Conservation (phyloP, 108 stramenopile genomes). For the Nannochloropsis gaditana region DNA sequence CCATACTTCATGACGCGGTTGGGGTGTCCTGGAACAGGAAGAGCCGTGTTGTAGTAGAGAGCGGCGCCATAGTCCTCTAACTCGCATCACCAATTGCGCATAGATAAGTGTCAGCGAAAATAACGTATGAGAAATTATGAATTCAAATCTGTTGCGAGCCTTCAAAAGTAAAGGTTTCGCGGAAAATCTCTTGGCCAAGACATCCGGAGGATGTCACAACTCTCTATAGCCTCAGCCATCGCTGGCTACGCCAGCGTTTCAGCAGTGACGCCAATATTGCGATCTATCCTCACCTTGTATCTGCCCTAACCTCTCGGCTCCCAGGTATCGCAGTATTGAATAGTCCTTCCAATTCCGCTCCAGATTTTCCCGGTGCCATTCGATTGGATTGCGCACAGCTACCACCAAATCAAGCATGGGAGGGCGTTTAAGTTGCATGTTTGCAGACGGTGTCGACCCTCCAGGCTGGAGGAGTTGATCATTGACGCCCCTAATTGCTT, state of each 20-base stretch:
- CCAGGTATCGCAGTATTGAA: not conserved
- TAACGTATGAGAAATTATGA: not conserved
- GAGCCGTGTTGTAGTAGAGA: conserved; percentile 46
- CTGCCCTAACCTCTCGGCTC: not conserved
- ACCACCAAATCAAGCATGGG: conserved; percentile 57
- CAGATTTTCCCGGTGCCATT: conserved; percentile 53
- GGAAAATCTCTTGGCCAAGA: conserved; percentile 33
- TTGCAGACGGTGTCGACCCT: not conserved
- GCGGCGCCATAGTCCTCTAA: not conserved
- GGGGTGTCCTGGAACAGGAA: conserved; percentile 35
- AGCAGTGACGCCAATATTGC: not conserved
- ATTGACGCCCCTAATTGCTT: not conserved
- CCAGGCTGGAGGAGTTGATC: not conserved
- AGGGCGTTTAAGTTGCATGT: conserved; percentile 23
- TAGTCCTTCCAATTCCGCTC: conserved; percentile 31
- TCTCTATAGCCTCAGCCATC: conserved; percentile 33
- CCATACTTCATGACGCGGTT: conserved; percentile 57
- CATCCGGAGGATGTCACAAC: conserved; percentile 25
- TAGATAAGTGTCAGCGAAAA: not conserved
- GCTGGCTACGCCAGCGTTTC: not conserved
- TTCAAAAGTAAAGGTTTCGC: conserved; percentile 22
- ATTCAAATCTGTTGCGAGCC: not conserved
- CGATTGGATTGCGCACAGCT: conserved; percentile 44
- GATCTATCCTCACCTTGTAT: not conserved
- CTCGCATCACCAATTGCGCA: not conserved